Evolutionary conservation across 129 eudicot genomes (phyloP), one percentile per base, ranked within the genome.

Genomic region (Ambrosia trifida): DNA sequence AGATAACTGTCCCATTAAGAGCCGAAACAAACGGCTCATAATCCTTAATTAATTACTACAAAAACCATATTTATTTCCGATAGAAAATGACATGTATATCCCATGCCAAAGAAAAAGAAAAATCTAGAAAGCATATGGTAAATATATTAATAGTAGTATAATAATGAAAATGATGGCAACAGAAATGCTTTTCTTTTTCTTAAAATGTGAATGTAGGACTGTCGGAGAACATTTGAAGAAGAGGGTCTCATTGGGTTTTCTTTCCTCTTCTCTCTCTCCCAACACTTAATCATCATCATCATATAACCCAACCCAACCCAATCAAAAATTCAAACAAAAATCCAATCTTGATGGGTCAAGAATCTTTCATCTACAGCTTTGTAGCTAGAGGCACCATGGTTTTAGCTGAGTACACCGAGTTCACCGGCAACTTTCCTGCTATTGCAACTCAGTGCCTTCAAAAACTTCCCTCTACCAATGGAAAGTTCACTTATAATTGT

Each of bases 381-480:
- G 95, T 87, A 65, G 97, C 97, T 11, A 79, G 97, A 14, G 97
- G 97, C 5, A 87, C 97, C 11, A 75, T 90, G 91, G 85, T 91
- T 2, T 61, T 91, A 8, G 89, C 95, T 18, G 97, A 91, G 89
- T 85, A 81, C 87, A 91, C 97, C 45, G 91, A 87, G 85, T 85
- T 87, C 79, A 85, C 95, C 47, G 95, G 97, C 66, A 91, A 91
- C 79, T 91, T 91, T 33, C 91, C 97, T 12, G 95, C 95, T 12
- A 88, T 91, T 18, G 97, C 97, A 5, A 75, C 97, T 72, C 97
- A 87, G 87, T 91, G 97, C 35, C 88, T 91, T 43, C 89, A 91
- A 66, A 87, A 79, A 45, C 61, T 91, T 1, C 91, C 97, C 13
- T 85, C 97, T 13, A 57, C 89, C 5, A 87, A 87, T 74, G 81